Evolutionary conservation across 2,329 filamentous ascomycete species (phyloP), one percentile per base, ranked within the genome.

Genomic region (Aspergillus cejpii): DNA sequence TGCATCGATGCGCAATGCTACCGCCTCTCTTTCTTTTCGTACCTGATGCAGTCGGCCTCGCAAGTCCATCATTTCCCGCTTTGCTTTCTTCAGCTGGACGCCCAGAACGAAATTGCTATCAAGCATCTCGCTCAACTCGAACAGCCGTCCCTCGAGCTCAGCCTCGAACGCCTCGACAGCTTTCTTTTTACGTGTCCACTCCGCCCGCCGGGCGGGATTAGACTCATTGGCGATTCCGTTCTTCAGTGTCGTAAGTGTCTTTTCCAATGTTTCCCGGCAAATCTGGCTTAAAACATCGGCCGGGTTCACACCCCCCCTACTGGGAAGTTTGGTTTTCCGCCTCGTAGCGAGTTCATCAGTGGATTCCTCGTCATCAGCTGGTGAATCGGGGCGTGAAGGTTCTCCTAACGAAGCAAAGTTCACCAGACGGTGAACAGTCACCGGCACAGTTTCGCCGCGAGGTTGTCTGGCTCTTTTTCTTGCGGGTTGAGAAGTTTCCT

Each of bases 201-300:
- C 67, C 1, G 62, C 58, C 11, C 65, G 64, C 38, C 66, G 63
- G 17, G 66, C 60, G 17, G 64, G 52, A 37, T 69, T 69, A 5
- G 57, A 52, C 15, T 71, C 66, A 38, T 69, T 69, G 8, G 62
- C 57, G 19, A 69, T 68, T 8, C 60, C 64, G 28, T 67, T 64
- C 12, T 66, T 61, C 29, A 76, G 65, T 6, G 66, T 67, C 4
- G 61, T 59, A 8, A 74, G 57, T 3, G 68, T 71, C 48, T 71
- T 66, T 39, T 74, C 68, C 14, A 77, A 64, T 1, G 70, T 72
- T 48, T 77, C 74, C 45, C 71, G 69, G 43, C 75, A 73, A 41
- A 74, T 61, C 61, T 77, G 66, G 50, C 70, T 57, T 17, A 77
- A 67, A 2, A 77, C 74, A 44, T 78, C 75, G 29, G 74, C 74